phyloP scores from a whole-genome alignment of 2,329 filamentous ascomycete genomes.

The Fusarium armeniacum region DNA sequence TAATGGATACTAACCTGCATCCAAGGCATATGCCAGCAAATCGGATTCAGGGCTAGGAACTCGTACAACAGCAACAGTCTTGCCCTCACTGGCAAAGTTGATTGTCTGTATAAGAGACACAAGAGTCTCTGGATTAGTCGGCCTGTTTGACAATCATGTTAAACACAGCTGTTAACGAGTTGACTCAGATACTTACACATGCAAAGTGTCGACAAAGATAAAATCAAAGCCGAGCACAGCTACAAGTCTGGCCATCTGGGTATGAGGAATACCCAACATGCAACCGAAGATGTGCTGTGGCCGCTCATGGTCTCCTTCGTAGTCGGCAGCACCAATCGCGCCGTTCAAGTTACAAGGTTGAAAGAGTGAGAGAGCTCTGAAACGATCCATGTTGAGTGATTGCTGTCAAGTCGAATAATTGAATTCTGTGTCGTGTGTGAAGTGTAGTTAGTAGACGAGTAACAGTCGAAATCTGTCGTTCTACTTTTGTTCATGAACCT shows the following conservation, averaged over 20 bases:
- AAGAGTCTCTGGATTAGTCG: constrained; percentile 11
- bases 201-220: constrained; percentile 11
- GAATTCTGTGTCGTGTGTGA: neutral
- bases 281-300: constrained; percentile 7
- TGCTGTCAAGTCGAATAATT: neutral
- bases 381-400: constrained; percentile 1
- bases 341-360: constrained; percentile 9
- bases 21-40: constrained; percentile 8
- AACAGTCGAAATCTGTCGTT: neutral
- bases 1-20: constrained; percentile 6
- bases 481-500: neutral
- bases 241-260: constrained; percentile 5
- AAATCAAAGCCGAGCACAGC: constrained; percentile 13
- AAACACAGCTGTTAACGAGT: too few species aligned
- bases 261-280: constrained; percentile 6
- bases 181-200: too few species aligned
- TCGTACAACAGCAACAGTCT: neutral
- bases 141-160: neutral
- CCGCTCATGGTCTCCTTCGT: neutral
- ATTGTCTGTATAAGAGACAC: constrained; percentile 11
- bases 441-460: neutral
- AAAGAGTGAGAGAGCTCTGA: constrained; percentile 7
- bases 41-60: constrained; percentile 10
- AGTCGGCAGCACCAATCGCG: neutral
- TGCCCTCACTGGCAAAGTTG: constrained; percentile 9